These are phyloP conservation scores for Tolypocladium inflatum DNA, from an alignment of 2,329 filamentous ascomycete species.

Conservation along the genomic window DNA sequence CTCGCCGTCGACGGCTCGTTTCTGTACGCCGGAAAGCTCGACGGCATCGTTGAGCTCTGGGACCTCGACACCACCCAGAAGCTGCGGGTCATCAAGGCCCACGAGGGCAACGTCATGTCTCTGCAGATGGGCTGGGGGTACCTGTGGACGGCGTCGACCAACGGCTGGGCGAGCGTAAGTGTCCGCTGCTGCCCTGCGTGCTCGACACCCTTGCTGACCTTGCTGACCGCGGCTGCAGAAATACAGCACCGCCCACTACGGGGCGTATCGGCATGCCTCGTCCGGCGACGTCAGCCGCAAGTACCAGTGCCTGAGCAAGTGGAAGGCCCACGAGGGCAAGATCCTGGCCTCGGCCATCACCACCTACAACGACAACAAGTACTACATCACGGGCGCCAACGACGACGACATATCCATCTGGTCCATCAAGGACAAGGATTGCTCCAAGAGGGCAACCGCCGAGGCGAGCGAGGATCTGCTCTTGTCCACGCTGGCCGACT, in stretches of 20 bases:
- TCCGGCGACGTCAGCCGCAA: conserved; percentile 59
- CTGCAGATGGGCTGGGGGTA: conserved; percentile 78
- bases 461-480: conserved; percentile 41
- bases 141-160: conserved; percentile 81
- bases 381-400: conserved; percentile 92
- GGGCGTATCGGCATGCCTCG: conserved; percentile 38
- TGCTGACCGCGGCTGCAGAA: conserved; percentile 41
- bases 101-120: conserved; percentile 75
- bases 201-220: background rate
- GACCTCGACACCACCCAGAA: conserved; percentile 91
- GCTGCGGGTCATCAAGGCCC: conserved; percentile 74
- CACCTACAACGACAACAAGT: conserved; percentile 58
- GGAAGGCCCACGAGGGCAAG: conserved; percentile 78
- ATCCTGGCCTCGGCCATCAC: conserved; percentile 77
- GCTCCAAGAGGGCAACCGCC: conserved; percentile 21
- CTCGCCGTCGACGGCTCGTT: conserved; percentile 84
- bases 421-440: conserved; percentile 50
- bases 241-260: conserved; percentile 58
- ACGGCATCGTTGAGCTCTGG: conserved; percentile 90
- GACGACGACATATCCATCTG: conserved; percentile 85
- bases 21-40: conserved; percentile 80
- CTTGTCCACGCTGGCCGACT: conserved; percentile 68
- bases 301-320: conserved; percentile 68
- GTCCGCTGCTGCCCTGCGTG: rapidly evolving
- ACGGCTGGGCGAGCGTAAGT: conserved; percentile 72